Conservation (phyloP, 2,329 filamentous ascomycete genomes). For the Furcasterigmium sp. region DNA sequence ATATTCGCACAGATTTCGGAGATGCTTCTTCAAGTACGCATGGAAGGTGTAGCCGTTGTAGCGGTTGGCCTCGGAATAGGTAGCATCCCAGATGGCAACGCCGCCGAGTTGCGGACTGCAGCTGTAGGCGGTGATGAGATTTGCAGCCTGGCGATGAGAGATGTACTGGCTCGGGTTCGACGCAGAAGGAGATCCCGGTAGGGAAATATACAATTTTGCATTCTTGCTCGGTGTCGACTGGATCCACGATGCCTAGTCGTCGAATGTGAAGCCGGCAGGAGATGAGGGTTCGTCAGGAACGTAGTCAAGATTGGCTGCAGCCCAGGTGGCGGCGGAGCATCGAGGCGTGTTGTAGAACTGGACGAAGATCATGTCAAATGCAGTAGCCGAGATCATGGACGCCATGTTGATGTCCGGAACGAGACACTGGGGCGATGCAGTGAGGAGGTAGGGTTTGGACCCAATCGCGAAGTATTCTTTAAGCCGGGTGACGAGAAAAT, state of each 20-base stretch:
- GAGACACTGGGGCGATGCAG: conserved; percentile 40
- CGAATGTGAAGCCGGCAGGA: conserved; percentile 21
- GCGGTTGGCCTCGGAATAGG: conserved; percentile 9
- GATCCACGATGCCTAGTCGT: conserved; percentile 20
- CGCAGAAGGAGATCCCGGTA: conserved; percentile 19
- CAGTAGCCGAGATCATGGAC: conserved; percentile 28
- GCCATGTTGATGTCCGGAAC: conserved; percentile 31
- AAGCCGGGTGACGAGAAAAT: conserved; percentile 18
- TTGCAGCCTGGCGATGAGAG: conserved; percentile 10
- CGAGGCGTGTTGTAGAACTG: conserved; percentile 43
- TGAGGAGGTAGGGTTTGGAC: conserved; percentile 33
- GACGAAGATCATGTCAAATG: conserved; percentile 36
- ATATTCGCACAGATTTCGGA: background rate
- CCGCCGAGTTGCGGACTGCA: conserved; percentile 19
- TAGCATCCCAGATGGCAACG: conserved; percentile 24
- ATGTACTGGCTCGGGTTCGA: conserved; percentile 18
- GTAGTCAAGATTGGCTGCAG: conserved; percentile 18
- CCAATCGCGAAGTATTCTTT: conserved; percentile 16
- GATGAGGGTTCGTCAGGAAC: conserved; percentile 12
- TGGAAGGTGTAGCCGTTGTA: background rate
- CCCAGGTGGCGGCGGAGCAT: conserved; percentile 25
- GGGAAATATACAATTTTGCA: conserved; percentile 23
- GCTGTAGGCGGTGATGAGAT: conserved; percentile 19
- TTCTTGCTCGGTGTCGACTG: conserved; percentile 16
- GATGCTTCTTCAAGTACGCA: conserved; percentile 2